phyloP scores from a whole-genome alignment of 139 green algal species.

The Dunaliella primolecta region DNA sequence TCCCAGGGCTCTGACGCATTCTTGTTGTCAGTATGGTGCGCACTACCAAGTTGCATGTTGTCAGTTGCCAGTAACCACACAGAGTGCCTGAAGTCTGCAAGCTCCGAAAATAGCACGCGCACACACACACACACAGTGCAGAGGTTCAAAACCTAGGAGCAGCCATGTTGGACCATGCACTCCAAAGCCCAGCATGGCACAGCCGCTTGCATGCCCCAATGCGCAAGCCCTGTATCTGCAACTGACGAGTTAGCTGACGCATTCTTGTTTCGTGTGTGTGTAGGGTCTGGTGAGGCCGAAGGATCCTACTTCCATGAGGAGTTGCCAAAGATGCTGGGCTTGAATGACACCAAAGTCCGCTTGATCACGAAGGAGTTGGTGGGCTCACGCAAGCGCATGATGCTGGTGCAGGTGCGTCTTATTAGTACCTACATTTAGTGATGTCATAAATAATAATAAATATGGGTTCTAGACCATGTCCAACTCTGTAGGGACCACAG shows the following conservation, averaged over 20 bases:
- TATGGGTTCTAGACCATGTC: no score
- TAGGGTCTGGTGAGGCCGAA: constrained; percentile 65
- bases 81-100: no score
- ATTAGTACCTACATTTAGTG: no score
- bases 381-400: constrained; percentile 58
- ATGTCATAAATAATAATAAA: no score
- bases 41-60: not conserved
- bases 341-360: constrained; percentile 37
- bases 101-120: no score
- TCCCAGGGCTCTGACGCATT: not conserved
- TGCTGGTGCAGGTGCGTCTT: constrained; percentile 83
- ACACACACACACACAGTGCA: no score
- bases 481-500: no score
- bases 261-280: no score
- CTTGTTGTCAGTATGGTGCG: not conserved
- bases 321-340: constrained; percentile 64
- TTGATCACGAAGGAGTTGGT: constrained; percentile 61
- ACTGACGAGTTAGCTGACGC: no score
- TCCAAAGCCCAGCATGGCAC: constrained; percentile 1
- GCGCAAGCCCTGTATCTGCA: no score
- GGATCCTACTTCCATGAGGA: constrained; percentile 61
- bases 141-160: no score
- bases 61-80: no score
- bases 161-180: not conserved
- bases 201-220: not conserved